Evolutionary conservation across 75 land plant species (phyloP), one percentile per base, ranked within the genome.

Genomic region (Cunninghamia lanceolata): DNA sequence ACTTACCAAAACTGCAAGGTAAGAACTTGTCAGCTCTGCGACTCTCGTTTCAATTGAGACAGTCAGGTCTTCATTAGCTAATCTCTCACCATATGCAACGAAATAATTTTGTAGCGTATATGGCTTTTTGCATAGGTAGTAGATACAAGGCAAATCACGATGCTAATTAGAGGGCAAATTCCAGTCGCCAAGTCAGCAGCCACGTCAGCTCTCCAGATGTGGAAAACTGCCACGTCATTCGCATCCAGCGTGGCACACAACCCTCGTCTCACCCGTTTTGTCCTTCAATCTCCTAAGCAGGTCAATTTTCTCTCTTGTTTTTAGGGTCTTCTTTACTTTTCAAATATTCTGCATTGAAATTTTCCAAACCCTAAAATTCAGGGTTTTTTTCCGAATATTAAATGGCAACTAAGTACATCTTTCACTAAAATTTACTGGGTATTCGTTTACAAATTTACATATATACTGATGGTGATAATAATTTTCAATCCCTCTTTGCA

Each of bases 231-330:
- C 13, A 80, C 32, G 82, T 45, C 82, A 9, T 45, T 80, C 15
- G 46, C 82, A 21, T 42, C 82, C 15, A 80, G 82, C 32, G 17
- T n/a, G 40, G 47, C 82, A 80, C 50, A n/a, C 10, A 42, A 19
- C 15, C 82, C 82, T 80, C 82, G 82, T n/a, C 82, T 80, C 82
- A 45, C 47, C 30, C 50, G 82, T 80, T 80, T 80, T 80, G 30
- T 47, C 34, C 82, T 80, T 80, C 50, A 80, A 45, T 80, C 82
- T 25, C 82, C 82, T 28, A 80, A 43, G 46, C 82, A 80, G 50
- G 82, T 80, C 9, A 42, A 1, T 28, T 5, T 63, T 63, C 8
- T 25, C 9, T 7, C 6, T 38, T 17, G 7, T 38, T 76, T 16
- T 39, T 40, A 17, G 25, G 42, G 39, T 5, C 19, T 21, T 76